Evolutionary conservation across 1,139 yeast species (phyloP).

Genomic region (Lodderomyces pseudojiufengensis): DNA sequence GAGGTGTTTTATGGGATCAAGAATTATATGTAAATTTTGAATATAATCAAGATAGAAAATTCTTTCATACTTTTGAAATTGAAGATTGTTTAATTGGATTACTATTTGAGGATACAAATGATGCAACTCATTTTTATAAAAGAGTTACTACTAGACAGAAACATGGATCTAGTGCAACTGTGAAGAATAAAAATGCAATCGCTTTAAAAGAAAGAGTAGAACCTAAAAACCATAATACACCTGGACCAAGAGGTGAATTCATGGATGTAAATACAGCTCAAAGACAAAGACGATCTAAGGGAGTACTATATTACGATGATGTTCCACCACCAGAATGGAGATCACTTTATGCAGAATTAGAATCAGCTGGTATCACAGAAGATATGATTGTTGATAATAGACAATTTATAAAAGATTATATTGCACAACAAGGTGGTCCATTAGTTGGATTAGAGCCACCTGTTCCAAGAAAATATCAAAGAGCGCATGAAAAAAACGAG

Average conservation of each 20-base stretch:
- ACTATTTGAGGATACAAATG: constrained; percentile 82
- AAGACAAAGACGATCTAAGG: constrained; percentile 53
- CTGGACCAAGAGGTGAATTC: constrained; percentile 75
- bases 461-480: constrained; percentile 58
- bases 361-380: constrained; percentile 75
- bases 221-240: constrained; percentile 29
- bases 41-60: constrained; percentile 89
- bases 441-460: constrained; percentile 86
- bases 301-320: constrained; percentile 68
- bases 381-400: constrained; percentile 88
- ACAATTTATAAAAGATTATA: constrained; percentile 75
- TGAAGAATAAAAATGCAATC: constrained; percentile 81
- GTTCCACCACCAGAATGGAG: constrained; percentile 88
- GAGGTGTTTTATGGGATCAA: constrained; percentile 96
- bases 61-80: constrained; percentile 90
- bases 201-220: constrained; percentile 59
- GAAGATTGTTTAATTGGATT: constrained; percentile 91
- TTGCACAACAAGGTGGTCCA: constrained; percentile 76
- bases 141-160: constrained; percentile 72
- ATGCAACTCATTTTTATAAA: constrained; percentile 81
- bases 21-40: constrained; percentile 85
- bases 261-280: constrained; percentile 50
- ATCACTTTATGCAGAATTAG: constrained; percentile 67
- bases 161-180: constrained; percentile 82
- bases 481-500: constrained; percentile 8